A percentile compares a stretch with the other conserved stretches of the same genome.
Evolutionary conservation across 805 yeast species (phyloP).

Genomic region (Candida caryicola): DNA sequence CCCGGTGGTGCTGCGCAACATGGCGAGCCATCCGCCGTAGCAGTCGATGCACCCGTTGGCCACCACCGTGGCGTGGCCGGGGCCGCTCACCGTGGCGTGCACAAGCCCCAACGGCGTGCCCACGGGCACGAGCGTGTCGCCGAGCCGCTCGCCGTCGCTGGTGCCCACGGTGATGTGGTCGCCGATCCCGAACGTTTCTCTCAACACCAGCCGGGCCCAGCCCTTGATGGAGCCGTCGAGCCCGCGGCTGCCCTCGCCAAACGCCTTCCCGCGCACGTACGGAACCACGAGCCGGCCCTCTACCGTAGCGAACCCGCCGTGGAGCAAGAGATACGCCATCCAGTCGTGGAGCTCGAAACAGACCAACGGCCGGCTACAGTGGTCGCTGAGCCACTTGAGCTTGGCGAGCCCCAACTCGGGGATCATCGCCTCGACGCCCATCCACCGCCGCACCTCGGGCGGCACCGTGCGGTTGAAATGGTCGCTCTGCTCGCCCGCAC

Average conservation of each 20-base stretch:
- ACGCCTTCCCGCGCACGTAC: background rate
- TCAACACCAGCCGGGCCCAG: conserved; percentile 37
- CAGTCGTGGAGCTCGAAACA: conserved; percentile 56
- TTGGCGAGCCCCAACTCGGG: conserved; percentile 63
- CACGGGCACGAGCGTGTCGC: background rate
- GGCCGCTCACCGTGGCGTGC: conserved; percentile 2
- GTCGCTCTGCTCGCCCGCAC: conserved; percentile 34
- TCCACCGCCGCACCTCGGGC: conserved; percentile 15
- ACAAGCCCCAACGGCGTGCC: conserved; percentile 16
- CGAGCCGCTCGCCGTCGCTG: conserved; percentile 16
- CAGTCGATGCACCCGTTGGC: conserved; percentile 58
- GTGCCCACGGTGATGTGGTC: conserved; percentile 28
- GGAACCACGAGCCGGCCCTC: background rate
- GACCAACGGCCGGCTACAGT: conserved; percentile 19
- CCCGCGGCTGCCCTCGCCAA: conserved; percentile 21
- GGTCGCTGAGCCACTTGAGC: conserved; percentile 36
- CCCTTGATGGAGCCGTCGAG: conserved; percentile 61
- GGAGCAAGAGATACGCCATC: conserved; percentile 29
- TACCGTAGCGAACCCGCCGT: conserved; percentile 19
- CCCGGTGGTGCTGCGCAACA: conserved; percentile 21
- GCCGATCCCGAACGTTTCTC: conserved; percentile 14
- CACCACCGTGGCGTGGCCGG: conserved; percentile 19
- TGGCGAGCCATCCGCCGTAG: conserved; percentile 52
- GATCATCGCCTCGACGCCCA: conserved; percentile 44
- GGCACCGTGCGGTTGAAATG: conserved; percentile 25